phyloP scores from a whole-genome alignment of 2,329 filamentous ascomycete genomes.

The Tolypocladium guangdongense region DNA sequence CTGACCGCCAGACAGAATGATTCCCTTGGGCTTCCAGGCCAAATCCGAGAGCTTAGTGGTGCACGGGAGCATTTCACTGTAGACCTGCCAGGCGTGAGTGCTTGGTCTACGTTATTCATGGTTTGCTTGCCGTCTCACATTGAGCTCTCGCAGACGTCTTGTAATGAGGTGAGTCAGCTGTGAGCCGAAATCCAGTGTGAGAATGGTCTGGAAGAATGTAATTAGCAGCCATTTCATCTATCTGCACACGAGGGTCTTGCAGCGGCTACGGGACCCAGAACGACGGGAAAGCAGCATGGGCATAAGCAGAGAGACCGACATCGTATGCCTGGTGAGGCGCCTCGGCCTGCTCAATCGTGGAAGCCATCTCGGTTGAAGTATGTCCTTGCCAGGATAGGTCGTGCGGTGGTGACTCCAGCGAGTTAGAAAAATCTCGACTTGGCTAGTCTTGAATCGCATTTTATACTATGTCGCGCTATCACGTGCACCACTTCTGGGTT shows the following conservation, averaged over 20 bases:
- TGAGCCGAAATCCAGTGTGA: slow-evolving; percentile 54
- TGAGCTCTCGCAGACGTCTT: slow-evolving; percentile 61
- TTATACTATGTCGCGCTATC: no score
- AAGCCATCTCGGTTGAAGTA: neutral
- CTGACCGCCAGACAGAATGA: slow-evolving; percentile 45
- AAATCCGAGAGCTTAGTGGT: slow-evolving; percentile 71
- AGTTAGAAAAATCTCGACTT: neutral
- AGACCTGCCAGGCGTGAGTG: slow-evolving; percentile 22
- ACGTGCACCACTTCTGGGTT: no score
- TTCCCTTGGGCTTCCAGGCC: slow-evolving; percentile 68
- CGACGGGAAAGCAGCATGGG: neutral
- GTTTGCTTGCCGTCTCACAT: slow-evolving; percentile 32
- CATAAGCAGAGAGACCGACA: neutral
- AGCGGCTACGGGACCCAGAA: neutral
- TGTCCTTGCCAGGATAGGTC: neutral
- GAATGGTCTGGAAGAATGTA: slow-evolving; percentile 37
- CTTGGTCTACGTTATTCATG: no score
- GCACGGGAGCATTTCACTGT: slow-evolving; percentile 80
- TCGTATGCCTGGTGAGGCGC: slow-evolving; percentile 8
- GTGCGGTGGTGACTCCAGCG: neutral
- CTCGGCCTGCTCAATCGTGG: slow-evolving; percentile 2
- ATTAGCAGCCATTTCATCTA: neutral
- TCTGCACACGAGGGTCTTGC: neutral
- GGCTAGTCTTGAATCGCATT: no score
- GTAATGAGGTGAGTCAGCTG: slow-evolving; percentile 60